These are phyloP conservation scores for Cladosporium sp. DNA, from an alignment of 2,329 filamentous ascomycete genomes.

Conservation along the genomic window DNA sequence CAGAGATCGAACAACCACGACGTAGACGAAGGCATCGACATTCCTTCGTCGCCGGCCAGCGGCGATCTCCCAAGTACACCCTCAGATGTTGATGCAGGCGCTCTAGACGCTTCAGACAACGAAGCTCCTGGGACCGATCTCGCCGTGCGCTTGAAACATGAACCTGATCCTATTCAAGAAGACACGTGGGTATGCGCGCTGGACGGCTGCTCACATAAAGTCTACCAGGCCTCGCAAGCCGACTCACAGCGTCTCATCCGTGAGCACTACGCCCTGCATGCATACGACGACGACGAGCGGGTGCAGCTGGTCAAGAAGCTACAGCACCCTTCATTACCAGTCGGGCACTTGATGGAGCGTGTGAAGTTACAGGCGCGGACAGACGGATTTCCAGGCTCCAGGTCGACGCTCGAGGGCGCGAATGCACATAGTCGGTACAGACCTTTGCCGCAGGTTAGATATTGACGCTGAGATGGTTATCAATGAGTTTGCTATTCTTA, in stretches of 20 bases:
- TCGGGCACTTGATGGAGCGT: conserved; percentile 48
- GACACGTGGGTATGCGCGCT: conserved; percentile 69
- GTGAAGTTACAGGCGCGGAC: conserved; percentile 40
- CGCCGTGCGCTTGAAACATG: conserved; percentile 23
- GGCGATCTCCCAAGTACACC: background rate
- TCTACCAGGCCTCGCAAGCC: conserved; percentile 62
- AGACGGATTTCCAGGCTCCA: conserved; percentile 16
- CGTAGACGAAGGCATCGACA: conserved; percentile 40
- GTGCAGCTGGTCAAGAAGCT: conserved; percentile 59
- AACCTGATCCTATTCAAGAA: conserved; percentile 34
- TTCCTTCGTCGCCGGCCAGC: conserved; percentile 33
- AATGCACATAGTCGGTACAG: conserved; percentile 19
- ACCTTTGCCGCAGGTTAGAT: conserved; percentile 10
- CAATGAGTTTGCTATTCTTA: background rate
- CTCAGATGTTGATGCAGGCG: conserved; percentile 21
- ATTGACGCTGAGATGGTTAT: background rate
- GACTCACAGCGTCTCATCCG: conserved; percentile 60
- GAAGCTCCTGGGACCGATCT: conserved; percentile 16
- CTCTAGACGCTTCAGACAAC: conserved; percentile 6
- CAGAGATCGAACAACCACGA: conserved; percentile 20
- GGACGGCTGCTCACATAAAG: conserved; percentile 64
- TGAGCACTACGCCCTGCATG: conserved; percentile 64
- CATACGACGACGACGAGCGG: conserved; percentile 55
- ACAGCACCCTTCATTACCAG: conserved; percentile 50
- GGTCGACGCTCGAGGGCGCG: conserved; percentile 10